Evolutionary conservation across 2,329 filamentous ascomycete genomes (phyloP).

Genomic region (Nemania serpens): DNA sequence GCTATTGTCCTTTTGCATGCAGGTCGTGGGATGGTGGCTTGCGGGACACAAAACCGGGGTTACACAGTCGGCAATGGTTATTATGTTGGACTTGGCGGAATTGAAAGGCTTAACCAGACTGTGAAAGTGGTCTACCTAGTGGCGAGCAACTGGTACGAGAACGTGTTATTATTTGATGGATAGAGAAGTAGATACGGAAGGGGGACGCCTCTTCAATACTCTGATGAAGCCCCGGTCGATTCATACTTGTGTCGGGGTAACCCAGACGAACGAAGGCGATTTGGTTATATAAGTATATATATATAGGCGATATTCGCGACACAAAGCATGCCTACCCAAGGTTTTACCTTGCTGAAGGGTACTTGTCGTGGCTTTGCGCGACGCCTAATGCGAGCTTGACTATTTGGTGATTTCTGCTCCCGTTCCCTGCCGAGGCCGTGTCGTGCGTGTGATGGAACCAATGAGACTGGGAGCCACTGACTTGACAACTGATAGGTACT

Average conservation of each 20-base stretch:
- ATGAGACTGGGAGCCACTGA: too few species aligned
- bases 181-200: conserved; percentile 1
- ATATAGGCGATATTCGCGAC: too few species aligned
- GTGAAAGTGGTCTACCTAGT: background rate
- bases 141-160: background rate
- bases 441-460: too few species aligned
- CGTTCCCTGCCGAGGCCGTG: too few species aligned
- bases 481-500: too few species aligned
- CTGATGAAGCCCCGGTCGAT: background rate
- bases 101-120: background rate
- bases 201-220: background rate
- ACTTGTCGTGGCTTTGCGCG: too few species aligned
- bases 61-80: background rate
- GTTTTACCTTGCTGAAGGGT: too few species aligned
- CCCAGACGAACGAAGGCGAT: conserved; percentile 3
- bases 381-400: too few species aligned
- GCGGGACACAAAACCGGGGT: conserved; percentile 10
- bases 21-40: conserved; percentile 15
- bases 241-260: background rate
- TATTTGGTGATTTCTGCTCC: too few species aligned
- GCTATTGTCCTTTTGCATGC: conserved; percentile 26
- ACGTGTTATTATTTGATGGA: background rate
- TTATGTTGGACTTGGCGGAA: background rate
- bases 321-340: too few species aligned
- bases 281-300: background rate